These are phyloP conservation scores for Penicillium chermesinum DNA, from an alignment of 495 filamentous ascomycete species.

Conservation along the genomic window DNA sequence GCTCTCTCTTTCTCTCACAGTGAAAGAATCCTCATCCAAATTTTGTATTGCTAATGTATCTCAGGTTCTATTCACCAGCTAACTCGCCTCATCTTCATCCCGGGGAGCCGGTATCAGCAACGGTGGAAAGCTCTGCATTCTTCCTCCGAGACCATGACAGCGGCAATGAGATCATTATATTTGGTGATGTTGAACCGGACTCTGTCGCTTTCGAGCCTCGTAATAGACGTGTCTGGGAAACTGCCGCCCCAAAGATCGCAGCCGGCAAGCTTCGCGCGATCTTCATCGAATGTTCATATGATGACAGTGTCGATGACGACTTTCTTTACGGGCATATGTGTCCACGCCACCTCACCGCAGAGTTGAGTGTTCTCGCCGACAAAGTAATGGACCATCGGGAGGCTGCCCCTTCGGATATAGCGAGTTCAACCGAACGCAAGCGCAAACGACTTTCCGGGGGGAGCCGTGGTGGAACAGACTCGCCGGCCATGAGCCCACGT, in stretches of 20 bases:
- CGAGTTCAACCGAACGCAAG: background rate
- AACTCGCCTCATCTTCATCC: conserved; percentile 23
- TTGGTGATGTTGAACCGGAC: conserved; percentile 94
- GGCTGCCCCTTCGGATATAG: background rate
- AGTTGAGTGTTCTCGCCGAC: conserved; percentile 65
- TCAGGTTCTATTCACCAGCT: conserved; percentile 29
- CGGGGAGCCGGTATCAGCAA: conserved; percentile 32
- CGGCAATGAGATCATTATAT: conserved; percentile 77
- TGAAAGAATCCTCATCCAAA: background rate
- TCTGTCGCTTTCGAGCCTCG: conserved; percentile 74
- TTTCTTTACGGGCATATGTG: conserved; percentile 83
- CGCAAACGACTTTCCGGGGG: background rate
- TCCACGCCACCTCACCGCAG: conserved; percentile 71
- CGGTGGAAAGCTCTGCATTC: conserved; percentile 79
- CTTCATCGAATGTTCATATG: conserved; percentile 94
- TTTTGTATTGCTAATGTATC: background rate
- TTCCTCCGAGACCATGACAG: conserved; percentile 73
- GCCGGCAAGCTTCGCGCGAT: conserved; percentile 65
- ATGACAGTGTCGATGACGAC: conserved; percentile 65
- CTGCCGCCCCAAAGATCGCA: conserved; percentile 77
- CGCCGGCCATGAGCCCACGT: conserved; percentile 20
- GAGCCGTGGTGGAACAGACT: background rate
- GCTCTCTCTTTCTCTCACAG: too few relatives aligned
- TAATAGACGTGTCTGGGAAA: conserved; percentile 72
- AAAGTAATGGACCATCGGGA: conserved; percentile 46